Conservation (phyloP, 345 rosid species). For the Schrenkiella parvula region DNA sequence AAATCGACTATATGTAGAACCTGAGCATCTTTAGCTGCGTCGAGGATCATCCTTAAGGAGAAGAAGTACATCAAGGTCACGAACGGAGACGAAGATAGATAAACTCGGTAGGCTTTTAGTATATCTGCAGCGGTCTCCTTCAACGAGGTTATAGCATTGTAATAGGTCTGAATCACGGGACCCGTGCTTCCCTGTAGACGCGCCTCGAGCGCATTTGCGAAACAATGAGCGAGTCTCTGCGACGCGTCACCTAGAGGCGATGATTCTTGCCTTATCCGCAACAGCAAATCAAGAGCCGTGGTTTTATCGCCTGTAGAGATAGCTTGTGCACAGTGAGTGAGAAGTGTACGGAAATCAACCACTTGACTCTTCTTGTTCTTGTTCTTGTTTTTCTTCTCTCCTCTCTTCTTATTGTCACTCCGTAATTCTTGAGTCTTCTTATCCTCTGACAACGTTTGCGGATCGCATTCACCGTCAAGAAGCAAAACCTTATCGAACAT, state of each 20-base stretch:
- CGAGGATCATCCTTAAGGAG: constrained; percentile 41
- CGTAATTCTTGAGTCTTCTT: neutral
- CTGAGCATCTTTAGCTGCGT: constrained; percentile 42
- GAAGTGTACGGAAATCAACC: constrained; percentile 64
- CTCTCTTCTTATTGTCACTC: constrained; percentile 35
- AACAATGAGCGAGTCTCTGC: constrained; percentile 76
- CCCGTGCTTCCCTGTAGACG: constrained; percentile 49
- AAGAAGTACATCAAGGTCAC: constrained; percentile 52
- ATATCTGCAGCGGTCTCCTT: constrained; percentile 53
- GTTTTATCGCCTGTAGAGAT: constrained; percentile 54
- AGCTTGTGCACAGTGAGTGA: constrained; percentile 77
- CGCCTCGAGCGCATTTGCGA: constrained; percentile 81
- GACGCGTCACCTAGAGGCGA: constrained; percentile 64
- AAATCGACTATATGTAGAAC: constrained; percentile 78
- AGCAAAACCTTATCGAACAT: constrained; percentile 67
- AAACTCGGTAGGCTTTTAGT: constrained; percentile 55
- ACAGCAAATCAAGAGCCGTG: constrained; percentile 61
- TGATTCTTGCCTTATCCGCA: constrained; percentile 65
- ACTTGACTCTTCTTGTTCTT: constrained; percentile 44
- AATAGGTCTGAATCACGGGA: constrained; percentile 32
- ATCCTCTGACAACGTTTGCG: neutral
- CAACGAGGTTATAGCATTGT: constrained; percentile 29
- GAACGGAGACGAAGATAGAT: constrained; percentile 55
- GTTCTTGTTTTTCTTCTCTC: constrained; percentile 31
- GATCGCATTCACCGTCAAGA: constrained; percentile 24